Evolutionary conservation across 495 filamentous ascomycete genomes (phyloP), one percentile per base, ranked within the genome.

Genomic region (Penicillium riverlandense): DNA sequence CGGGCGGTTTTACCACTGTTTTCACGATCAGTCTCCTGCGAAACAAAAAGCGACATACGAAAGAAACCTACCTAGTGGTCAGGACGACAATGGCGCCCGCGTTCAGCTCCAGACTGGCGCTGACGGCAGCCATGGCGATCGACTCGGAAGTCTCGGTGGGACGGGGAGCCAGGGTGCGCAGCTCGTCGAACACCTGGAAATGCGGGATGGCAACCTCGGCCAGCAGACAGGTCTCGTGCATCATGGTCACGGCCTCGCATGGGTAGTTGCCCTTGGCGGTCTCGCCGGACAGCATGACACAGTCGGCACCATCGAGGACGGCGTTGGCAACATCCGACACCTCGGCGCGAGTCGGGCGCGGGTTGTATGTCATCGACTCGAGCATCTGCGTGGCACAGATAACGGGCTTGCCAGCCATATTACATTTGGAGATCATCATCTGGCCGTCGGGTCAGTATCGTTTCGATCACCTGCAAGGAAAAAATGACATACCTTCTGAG

Each of bases 341-440:
- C 74, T 98, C 92, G 44, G 91, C 92, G 67, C 92, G 86, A 38
- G 92, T 98, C 31, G 92, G 92, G 44, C 92, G 88, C 49, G 92
- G 92, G 72, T 98, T 98, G 77, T 95, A 92, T 67, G 95, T 97
- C 92, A 98, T 98, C 54, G 88, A 95, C 79, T 98, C 92, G 49
- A 98, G 77, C 84, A 89, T 88, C 68, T 90, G 83, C 29, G 86
- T 89, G 40, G 88, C 88, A 66, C 90, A 96, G 63, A 97, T 96
- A 60, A 89, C 88, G 49, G 92, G 92, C 79, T 98, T 98, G 64
- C 94, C 92, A 55, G 90, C 91, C 61, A 96, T 85, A 77, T 98
- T 98, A 79, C 94, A 97, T 83, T 96, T 97, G 65, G 91, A 88
- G 70, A 97, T 97, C 85, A 98, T 90, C 88, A 97, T 97, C 83